Evolutionary conservation across 805 yeast species (phyloP).

Genomic region (Metschnikowia corniflorae): DNA sequence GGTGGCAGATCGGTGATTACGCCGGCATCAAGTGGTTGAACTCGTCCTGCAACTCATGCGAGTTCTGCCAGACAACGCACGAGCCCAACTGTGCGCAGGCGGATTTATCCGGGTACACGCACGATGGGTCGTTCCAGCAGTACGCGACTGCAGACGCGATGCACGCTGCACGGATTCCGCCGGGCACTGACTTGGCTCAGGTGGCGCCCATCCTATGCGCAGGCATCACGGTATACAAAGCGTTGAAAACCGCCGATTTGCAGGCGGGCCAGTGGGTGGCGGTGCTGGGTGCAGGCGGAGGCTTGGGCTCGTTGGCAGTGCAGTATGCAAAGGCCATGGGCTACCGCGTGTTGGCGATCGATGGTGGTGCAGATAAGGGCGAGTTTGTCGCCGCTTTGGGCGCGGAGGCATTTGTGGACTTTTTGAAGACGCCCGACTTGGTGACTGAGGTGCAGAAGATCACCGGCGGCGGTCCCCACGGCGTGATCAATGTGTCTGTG

Average conservation of each 20-base stretch:
- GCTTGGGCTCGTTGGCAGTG: slow-evolving; percentile 69
- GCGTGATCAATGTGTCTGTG: slow-evolving; percentile 71
- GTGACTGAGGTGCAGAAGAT: slow-evolving; percentile 51
- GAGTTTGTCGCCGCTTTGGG: slow-evolving; percentile 37
- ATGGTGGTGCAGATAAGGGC: slow-evolving; percentile 64
- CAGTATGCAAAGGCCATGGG: slow-evolving; percentile 81
- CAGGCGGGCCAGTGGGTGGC: slow-evolving; percentile 74
- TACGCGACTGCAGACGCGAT: slow-evolving; percentile 86
- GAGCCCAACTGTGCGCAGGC: slow-evolving; percentile 73
- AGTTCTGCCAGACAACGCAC: slow-evolving; percentile 60
- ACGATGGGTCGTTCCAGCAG: slow-evolving; percentile 89
- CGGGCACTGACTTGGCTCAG: slow-evolving; percentile 68
- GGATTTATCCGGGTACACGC: slow-evolving; percentile 73
- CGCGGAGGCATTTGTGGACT: slow-evolving; percentile 27
- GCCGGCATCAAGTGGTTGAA: slow-evolving; percentile 87
- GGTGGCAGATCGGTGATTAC: slow-evolving; percentile 72
- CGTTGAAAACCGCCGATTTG: slow-evolving; percentile 73
- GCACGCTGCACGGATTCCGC: slow-evolving; percentile 78
- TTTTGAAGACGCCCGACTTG: slow-evolving; percentile 46
- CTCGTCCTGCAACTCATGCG: slow-evolving; percentile 74
- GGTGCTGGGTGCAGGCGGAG: slow-evolving; percentile 78
- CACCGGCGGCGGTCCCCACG: slow-evolving; percentile 75
- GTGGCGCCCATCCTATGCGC: slow-evolving; percentile 86
- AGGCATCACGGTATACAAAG: slow-evolving; percentile 89
- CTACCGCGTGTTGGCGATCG: slow-evolving; percentile 65